Base-by-base conservation (phyloP, 1,284 basidiomycete species). In the Pseudomicrostroma phylloplanum region DNA sequence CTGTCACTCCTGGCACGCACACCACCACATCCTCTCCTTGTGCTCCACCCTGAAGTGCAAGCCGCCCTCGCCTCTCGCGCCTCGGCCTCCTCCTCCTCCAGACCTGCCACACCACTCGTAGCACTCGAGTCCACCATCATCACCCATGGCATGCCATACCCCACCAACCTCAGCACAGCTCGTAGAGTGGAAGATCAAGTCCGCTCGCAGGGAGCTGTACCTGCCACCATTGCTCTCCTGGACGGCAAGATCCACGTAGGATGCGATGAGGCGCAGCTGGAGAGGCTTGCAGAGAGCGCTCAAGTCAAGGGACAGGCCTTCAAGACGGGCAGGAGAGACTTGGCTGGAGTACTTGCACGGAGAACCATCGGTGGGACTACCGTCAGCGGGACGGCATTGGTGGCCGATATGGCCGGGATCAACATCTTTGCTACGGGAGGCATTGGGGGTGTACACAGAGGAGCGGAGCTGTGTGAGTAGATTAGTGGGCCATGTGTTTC, bases 151-250 rank as follows among this genome's bases (percentile, higher is more conserved):
- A 59, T 70, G 68, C 78, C 77, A 1, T 64, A 86, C 69, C 92
- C 92, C 0, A 83, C 83, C 54, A 96, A 92, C 74, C 80, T 89
- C 17, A 82, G 87, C 40, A 87, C 89, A 15, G 88, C 90, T 0
- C 81, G 82, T 25, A 87, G 87, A 7, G 83, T 93, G 19, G 91
- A 96, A 78, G 77, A 79, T 11, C 88, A 91, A 59, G 87, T 97
- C n/a, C 83, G 90, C 66, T 83, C 84, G 7, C 85, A 85, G 41
- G 89, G 89, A 3, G 87, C 88, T 9, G 83, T 89, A 15, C 96
- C 96, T 1, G 93, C 94, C 0, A 96, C 93, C 0, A 89, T 97
- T 64, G 94, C 89, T 3, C 80, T 99, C 48, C 82, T 97, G 41
- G 83, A 84, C 39, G 94, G 94, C 8, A 84, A 86, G 30, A 84